Evolutionary conservation across 176 grass and related monocot genomes (phyloP), one percentile per base, ranked within the genome.

Genomic region (Puya raimondii): DNA sequence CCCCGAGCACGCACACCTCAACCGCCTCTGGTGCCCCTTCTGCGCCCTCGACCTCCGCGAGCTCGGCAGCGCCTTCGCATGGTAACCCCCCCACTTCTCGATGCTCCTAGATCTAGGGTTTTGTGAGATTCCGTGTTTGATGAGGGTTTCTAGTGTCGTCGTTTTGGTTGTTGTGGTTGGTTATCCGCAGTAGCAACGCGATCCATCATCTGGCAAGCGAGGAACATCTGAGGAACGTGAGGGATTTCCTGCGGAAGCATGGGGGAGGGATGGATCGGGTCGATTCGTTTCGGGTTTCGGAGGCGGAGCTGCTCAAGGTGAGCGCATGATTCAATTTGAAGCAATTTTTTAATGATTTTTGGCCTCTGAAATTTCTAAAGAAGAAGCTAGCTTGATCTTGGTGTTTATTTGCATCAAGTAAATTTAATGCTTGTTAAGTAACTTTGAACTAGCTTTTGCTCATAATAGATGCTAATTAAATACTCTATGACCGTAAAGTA

Each of bases 191-290:
- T 68, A 72, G 75, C 47, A 99, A 88, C 65, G 82, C 72, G 1
- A 82, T 99, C 73, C 66, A 72, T 78, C 87, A 99, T 86, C 73
- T 99, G 49, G 72, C 87, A 56, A 88, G 90, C 67, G 64, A 10
- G 12, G 72, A 82, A 49, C 95, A 94, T 82, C 67, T 82, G 76
- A 78, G 73, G 68, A 78, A 67, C 17, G 76, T 91, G 29, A 86
- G 87, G 80, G 75, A 82, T 75, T 99, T 99, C 81, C 11, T 99
- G 49, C 14, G 73, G 78, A 99, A 86, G 65, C 90, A 99, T 23
- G 85, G 90, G 22, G 85, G 83, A 49, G 70, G 64, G 50, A 78
- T 84, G 87, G 90, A 88, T 75, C 84, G 82, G 69, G 75, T 74
- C 12, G 80, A 76, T 68, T 86, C 78, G 0, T 80, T 99, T 86